Percentiles rank a stretch among this genome's conserved stretches.
These are phyloP conservation scores for Hypholoma sublateritium DNA, from an alignment of 768 basidiomycete genomes.

Conservation along the genomic window DNA sequence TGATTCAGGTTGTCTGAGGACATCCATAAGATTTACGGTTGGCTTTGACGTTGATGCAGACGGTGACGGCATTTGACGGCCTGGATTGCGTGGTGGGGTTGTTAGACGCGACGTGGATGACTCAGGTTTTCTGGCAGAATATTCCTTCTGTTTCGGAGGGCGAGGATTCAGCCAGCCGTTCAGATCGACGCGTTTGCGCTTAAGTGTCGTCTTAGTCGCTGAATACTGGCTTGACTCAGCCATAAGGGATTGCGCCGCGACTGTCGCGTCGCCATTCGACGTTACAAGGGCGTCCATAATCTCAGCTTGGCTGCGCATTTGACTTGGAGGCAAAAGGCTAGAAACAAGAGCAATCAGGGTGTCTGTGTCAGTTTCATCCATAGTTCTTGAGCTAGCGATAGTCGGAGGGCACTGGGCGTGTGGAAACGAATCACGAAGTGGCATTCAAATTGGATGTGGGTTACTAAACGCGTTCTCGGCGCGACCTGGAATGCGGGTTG, in stretches of 20 bases:
- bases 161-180: constrained; percentile 53
- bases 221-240: background rate
- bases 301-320: constrained; percentile 31
- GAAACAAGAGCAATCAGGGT: constrained; percentile 65
- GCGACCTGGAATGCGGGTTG: too few relatives aligned
- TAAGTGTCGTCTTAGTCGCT: constrained; percentile 23
- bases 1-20: constrained; percentile 53
- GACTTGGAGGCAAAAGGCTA: constrained; percentile 45
- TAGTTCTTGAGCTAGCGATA: background rate
- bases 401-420: background rate
- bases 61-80: constrained; percentile 3
- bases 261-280: constrained; percentile 54
- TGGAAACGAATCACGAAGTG: too few relatives aligned
- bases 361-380: constrained; percentile 46
- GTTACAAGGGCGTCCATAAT: constrained; percentile 62
- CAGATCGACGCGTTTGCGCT: constrained; percentile 51
- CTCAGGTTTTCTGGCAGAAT: constrained; percentile 1
- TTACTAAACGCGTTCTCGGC: too few relatives aligned
- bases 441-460: too few relatives aligned
- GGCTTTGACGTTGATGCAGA: constrained; percentile 26
- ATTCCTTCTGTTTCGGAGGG: constrained; percentile 8
- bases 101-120: background rate
- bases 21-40: constrained; percentile 48
- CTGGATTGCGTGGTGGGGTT: constrained; percentile 11
- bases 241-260: constrained; percentile 44